Percentiles rank a stretch among this genome's conserved stretches.
Conservation (phyloP, 257 asterid genomes). For the Rehmannia glutinosa region DNA sequence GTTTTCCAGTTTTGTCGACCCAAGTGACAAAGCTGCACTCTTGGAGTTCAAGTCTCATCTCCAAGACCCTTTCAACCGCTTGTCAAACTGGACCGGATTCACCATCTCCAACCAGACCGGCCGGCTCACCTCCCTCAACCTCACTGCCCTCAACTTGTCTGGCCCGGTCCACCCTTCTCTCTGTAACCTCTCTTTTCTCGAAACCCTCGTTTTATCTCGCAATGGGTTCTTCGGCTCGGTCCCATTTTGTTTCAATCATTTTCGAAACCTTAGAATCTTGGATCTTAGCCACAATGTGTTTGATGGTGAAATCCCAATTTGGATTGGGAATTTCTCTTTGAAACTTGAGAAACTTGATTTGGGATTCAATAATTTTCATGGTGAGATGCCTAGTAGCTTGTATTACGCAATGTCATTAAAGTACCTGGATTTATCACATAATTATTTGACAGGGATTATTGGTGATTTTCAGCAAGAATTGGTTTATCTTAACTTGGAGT, state of each 20-base stretch:
- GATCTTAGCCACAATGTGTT: slow-evolving; percentile 39
- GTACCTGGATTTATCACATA: slow-evolving; percentile 69
- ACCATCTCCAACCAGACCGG: slow-evolving; percentile 57
- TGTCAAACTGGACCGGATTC: slow-evolving; percentile 50
- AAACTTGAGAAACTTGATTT: slow-evolving; percentile 46
- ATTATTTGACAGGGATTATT: slow-evolving; percentile 49
- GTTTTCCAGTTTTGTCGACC: neutral
- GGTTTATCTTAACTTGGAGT: slow-evolving; percentile 53
- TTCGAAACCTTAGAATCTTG: slow-evolving; percentile 36
- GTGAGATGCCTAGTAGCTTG: slow-evolving; percentile 60
- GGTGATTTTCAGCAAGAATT: slow-evolving; percentile 55
- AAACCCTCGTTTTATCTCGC: slow-evolving; percentile 58
- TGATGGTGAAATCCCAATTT: slow-evolving; percentile 45
- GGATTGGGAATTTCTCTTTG: slow-evolving; percentile 69
- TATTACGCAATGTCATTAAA: slow-evolving; percentile 33
- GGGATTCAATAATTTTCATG: slow-evolving; percentile 53
- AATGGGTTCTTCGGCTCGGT: slow-evolving; percentile 50
- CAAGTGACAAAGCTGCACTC: slow-evolving; percentile 55
- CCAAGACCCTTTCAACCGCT: slow-evolving; percentile 42
- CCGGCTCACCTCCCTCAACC: slow-evolving; percentile 62
- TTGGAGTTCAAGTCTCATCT: slow-evolving; percentile 53
- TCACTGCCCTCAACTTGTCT: slow-evolving; percentile 53
- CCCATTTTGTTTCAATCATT: slow-evolving; percentile 67
- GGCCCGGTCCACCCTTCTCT: slow-evolving; percentile 60
- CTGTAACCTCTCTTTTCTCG: slow-evolving; percentile 62